These are phyloP conservation scores for Hypoxylon sp. DNA, from an alignment of 2,329 filamentous ascomycete species.

Conservation along the genomic window DNA sequence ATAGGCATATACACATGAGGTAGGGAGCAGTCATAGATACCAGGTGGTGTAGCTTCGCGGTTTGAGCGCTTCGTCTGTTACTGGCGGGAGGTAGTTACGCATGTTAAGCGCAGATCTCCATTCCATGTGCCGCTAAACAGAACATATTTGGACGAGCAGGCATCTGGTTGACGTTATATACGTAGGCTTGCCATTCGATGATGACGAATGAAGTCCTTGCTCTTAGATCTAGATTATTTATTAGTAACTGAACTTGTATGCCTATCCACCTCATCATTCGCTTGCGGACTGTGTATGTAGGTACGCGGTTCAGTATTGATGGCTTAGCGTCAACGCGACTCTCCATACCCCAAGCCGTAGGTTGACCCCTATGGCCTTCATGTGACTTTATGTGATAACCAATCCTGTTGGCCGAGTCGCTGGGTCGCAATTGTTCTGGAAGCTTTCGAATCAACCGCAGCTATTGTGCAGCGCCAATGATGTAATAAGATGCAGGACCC, in stretches of 20 bases:
- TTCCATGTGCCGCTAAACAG: constrained; percentile 19
- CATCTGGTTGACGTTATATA: not conserved
- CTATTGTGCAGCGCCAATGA: constrained; percentile 19
- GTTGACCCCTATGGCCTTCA: constrained; percentile 1
- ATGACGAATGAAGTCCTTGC: not conserved
- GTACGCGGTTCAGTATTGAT: too few relatives aligned
- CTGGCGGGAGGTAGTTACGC: not conserved
- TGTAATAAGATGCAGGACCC: constrained; percentile 26
- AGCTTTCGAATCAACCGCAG: constrained; percentile 17
- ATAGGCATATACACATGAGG: not conserved
- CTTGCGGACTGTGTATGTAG: too few relatives aligned
- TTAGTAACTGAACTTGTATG: not conserved
- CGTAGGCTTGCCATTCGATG: constrained; percentile 1
- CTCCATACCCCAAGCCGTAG: too few relatives aligned
- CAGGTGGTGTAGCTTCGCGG: not conserved
- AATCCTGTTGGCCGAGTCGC: constrained; percentile 7
- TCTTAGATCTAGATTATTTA: not conserved
- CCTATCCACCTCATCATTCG: too few relatives aligned
- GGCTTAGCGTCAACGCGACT: too few relatives aligned
- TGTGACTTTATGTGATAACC: not conserved
- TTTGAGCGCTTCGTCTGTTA: constrained; percentile 1
- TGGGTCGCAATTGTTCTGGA: constrained; percentile 25
- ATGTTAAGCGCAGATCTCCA: constrained; percentile 34
- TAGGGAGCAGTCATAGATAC: too few relatives aligned
- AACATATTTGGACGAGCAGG: constrained; percentile 3